Percentiles rank a stretch among this genome's conserved stretches.
Conservation (phyloP, 192 early-diverging fungal genomes). For the Hyaloraphidium curvatum region DNA sequence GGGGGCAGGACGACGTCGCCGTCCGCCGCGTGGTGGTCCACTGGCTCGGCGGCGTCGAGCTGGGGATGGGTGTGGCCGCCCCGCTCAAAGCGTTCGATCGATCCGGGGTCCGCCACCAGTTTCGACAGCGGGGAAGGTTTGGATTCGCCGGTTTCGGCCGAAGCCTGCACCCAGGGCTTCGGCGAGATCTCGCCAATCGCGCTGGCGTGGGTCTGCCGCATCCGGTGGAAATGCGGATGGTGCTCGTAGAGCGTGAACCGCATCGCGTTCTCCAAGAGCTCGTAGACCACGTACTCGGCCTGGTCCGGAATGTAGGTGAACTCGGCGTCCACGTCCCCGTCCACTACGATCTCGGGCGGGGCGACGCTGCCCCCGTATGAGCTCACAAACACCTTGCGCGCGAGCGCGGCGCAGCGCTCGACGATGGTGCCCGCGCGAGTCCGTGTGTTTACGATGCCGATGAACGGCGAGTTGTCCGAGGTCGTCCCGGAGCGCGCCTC, state of each 20-base stretch:
- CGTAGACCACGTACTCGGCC: slow-evolving; percentile 81
- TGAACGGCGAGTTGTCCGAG: not conserved
- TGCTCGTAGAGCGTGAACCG: not conserved
- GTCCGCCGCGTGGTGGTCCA: no score
- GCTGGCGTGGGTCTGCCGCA: not conserved
- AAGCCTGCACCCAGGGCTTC: slow-evolving; percentile 63
- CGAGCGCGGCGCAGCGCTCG: not conserved
- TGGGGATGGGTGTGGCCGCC: not conserved
- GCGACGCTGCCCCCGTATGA: no score
- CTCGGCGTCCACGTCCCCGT: slow-evolving; percentile 46
- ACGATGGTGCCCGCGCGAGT: not conserved
- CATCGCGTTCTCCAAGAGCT: slow-evolving; percentile 24
- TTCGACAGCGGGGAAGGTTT: slow-evolving; percentile 6
- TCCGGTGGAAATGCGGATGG: not conserved
- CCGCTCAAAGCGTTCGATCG: not conserved
- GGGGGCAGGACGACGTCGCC: slow-evolving; percentile 33
- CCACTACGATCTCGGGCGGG: slow-evolving; percentile 54
- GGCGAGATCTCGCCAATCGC: not conserved
- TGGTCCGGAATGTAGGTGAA: slow-evolving; percentile 93
- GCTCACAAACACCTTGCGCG: no score
- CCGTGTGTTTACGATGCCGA: not conserved
- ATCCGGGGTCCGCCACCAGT: slow-evolving; percentile 3
- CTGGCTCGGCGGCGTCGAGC: slow-evolving; percentile 1
- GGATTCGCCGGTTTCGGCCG: slow-evolving; percentile 31
- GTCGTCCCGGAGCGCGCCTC: not conserved